Base-by-base conservation (phyloP, 352 stramenopile species). In the Phytophthora hybrid region DNA sequence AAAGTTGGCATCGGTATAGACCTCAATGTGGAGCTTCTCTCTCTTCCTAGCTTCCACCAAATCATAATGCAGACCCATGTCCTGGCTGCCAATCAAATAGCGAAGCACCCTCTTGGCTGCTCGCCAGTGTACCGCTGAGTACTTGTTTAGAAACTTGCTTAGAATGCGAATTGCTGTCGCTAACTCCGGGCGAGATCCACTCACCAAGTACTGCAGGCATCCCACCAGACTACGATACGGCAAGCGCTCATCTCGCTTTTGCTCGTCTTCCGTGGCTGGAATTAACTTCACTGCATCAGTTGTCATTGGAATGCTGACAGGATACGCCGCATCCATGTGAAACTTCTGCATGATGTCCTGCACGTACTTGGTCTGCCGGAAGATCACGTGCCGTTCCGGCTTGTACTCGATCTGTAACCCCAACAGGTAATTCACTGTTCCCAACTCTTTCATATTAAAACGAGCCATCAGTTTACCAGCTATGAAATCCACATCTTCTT, bases 1-100 rank as follows among this genome's bases (percentile, higher is more conserved):
- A 52, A 65, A 62, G 19, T 54, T 75, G 19, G 60, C 54, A 70
- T 75, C 68, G n/a, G 57, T 53, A 39, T 63, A 70, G 37, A 69
- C 60, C 29, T 75, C 67, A 37, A 75, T 70, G 3, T 54, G 6
- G 4, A 72, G 4, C 31, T 72, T 63, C 4, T 72, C 51, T 29
- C 29, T 53, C 26, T 66, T 6, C 11, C 65, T 16, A 23, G 65
- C 57, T 34, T 46, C n/a, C 0, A 19, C 19, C 26, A 63, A 66
- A 32, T 72, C 39, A 47, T 58, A 59, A 3, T 66, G 23, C 5
- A 66, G 41, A 13, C 65, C 65, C 37, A 72, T 72, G 19, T 49
- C 65, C 2, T 61, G 14, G 2, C 21, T 52, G 13, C 57, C 57
- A 21, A 51, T 72, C 31, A 71, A 46, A 34, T 65, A 71, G 31